Evolutionary conservation across 768 basidiomycete species (phyloP), one percentile per base, ranked within the genome.

Genomic region (Obba rivulosa): DNA sequence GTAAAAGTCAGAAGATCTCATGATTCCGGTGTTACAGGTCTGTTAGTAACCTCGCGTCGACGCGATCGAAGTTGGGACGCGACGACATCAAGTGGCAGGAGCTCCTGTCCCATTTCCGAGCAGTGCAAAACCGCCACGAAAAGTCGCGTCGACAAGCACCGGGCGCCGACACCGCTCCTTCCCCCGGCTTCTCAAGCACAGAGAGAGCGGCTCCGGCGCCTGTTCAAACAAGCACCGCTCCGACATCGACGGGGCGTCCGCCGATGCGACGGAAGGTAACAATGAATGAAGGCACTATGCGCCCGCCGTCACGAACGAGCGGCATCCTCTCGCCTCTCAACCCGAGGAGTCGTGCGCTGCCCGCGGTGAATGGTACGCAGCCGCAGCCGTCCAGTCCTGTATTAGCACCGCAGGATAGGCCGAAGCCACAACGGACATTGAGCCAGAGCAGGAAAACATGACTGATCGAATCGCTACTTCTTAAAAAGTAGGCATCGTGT

Each of bases 51-150:
- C 56, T 74, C 21, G 61, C 82, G 2, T 59, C 82, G 1, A 72
- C 81, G 17, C 80, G 92, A 20, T 86, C 91, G 3, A 95, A 95
- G 64, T 61, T 84, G 0, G 72, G 76, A 3, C 79, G 88, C 21
- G 92, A 90, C 37, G 92, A 96, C 45, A 96, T 99, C 63, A 97
- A 96, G 63, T 99, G 96, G 96, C 84, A 85, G 61, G 96, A 98
- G 52, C 76, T 99, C 0, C 77, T 98, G 9, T 75, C 78, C 3
- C 96, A 99, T 65, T 99, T 99, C 73, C 84, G 94, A 16, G 71
- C 79, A 0, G 83, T 96, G 1, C 96, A 99, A 66, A 74, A 78
- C 28, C 87, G 83, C 57, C 94, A 98, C 62, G 94, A 98, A 69
- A 94, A 93, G 62, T 81, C 92, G 3, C 80, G 93, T 23, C 75